These are phyloP conservation scores for Ammopiptanthus mongolicus DNA, from an alignment of 306 rosid species.

Conservation along the genomic window DNA sequence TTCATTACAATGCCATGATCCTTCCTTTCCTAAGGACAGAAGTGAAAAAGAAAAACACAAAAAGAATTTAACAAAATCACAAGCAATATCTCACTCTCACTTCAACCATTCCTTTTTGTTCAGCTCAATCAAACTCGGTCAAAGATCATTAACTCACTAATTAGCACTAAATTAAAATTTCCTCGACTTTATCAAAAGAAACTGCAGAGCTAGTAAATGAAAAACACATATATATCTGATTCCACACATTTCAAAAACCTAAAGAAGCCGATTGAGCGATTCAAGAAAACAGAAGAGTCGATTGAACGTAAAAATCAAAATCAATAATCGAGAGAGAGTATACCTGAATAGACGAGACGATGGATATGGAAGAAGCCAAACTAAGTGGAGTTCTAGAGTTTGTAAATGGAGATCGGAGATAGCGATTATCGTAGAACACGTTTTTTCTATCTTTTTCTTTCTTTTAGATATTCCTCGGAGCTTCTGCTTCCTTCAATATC, in stretches of 20 bases:
- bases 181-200: not conserved
- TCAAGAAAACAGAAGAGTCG: not conserved
- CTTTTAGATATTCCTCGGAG: constrained; percentile 6
- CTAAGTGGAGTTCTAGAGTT: constrained; percentile 35
- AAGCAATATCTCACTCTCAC: constrained; percentile 18
- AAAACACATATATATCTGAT: not conserved
- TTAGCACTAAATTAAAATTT: not conserved
- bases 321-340: constrained; percentile 10
- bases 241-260: not conserved
- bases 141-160: constrained; percentile 3
- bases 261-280: not conserved
- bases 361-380: constrained; percentile 12
- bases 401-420: constrained; percentile 48
- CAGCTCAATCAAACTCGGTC: constrained; percentile 1
- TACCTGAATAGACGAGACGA: constrained; percentile 41
- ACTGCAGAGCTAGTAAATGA: not conserved
- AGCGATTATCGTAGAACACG: not conserved
- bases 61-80: too few relatives aligned
- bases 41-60: not conserved
- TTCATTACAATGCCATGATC: not conserved
- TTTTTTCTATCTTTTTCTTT: not conserved
- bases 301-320: not conserved
- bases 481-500: constrained; percentile 14
- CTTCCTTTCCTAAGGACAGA: too few relatives aligned
- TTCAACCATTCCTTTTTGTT: constrained; percentile 1